Evolutionary conservation across 2,329 filamentous ascomycete genomes (phyloP).

Genomic region (Paracamarosporium sp.): DNA sequence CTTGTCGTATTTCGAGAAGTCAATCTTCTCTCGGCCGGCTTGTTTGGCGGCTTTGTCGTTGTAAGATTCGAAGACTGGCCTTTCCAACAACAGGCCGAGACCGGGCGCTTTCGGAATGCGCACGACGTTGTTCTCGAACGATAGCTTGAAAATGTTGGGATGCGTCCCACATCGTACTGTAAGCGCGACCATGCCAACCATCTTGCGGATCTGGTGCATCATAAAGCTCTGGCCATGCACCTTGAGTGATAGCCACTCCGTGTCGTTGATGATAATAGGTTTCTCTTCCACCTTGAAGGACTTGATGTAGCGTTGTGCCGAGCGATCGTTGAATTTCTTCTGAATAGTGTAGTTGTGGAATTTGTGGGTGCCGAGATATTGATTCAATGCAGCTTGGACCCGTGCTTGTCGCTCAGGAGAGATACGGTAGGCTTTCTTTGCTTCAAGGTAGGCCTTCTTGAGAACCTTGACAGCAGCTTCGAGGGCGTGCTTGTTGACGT

Average conservation of each 20-base stretch:
- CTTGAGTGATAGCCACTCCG: constrained; percentile 93
- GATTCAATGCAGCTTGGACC: constrained; percentile 75
- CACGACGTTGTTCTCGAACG: constrained; percentile 74
- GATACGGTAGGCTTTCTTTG: constrained; percentile 86
- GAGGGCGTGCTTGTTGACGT: constrained; percentile 42
- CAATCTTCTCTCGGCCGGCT: constrained; percentile 71
- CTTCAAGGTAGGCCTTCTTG: constrained; percentile 80
- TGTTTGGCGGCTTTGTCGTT: constrained; percentile 74
- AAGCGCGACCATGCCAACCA: constrained; percentile 92
- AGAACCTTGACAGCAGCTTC: constrained; percentile 60
- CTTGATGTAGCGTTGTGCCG: constrained; percentile 88
- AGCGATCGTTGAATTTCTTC: constrained; percentile 81
- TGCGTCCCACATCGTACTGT: constrained; percentile 84
- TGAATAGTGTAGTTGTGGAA: constrained; percentile 98
- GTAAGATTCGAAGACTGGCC: constrained; percentile 90
- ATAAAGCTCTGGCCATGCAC: constrained; percentile 99
- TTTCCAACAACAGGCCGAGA: constrained; percentile 84
- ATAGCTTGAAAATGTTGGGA: constrained; percentile 72
- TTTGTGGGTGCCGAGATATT: constrained; percentile 85
- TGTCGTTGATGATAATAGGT: constrained; percentile 81
- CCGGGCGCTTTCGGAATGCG: constrained; percentile 94
- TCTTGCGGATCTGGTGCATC: constrained; percentile 99
- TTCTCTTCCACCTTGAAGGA: constrained; percentile 77
- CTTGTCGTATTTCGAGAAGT: constrained; percentile 78
- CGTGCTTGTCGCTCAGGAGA: constrained; percentile 72